Percentiles rank a stretch among this genome's conserved stretches.
These are phyloP conservation scores for Mucor saturninus DNA, from an alignment of 371 early-diverging fungal species.

Conservation along the genomic window DNA sequence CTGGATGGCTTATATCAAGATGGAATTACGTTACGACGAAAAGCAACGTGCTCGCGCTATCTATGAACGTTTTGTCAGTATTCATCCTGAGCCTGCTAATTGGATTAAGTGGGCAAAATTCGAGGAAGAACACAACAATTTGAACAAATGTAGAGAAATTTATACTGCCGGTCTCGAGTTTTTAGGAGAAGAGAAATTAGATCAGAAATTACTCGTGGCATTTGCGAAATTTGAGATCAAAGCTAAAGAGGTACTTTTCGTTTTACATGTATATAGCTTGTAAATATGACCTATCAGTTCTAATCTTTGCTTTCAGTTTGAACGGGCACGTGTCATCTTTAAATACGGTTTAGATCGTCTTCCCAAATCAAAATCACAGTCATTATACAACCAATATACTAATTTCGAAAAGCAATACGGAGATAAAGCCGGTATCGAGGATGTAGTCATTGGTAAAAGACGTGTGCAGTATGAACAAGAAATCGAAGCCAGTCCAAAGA, in stretches of 20 bases:
- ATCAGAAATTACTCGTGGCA: constrained; percentile 88
- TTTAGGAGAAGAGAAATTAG: constrained; percentile 87
- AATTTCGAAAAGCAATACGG: constrained; percentile 97
- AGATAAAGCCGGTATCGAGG: constrained; percentile 85
- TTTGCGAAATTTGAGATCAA: constrained; percentile 96
- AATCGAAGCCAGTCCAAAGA: constrained; percentile 76
- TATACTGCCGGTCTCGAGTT: constrained; percentile 88
- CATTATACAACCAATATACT: constrained; percentile 90
- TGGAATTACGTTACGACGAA: constrained; percentile 91
- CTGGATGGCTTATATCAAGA: constrained; percentile 93
- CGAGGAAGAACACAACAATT: constrained; percentile 83
- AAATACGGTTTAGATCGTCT: constrained; percentile 90
- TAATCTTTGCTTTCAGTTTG: constrained; percentile 51
- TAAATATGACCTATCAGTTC: too few species aligned
- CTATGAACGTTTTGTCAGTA: constrained; percentile 84
- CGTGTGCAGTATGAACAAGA: constrained; percentile 90
- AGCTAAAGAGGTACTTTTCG: constrained; percentile 70
- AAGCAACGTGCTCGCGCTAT: constrained; percentile 80
- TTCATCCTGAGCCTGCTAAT: constrained; percentile 92
- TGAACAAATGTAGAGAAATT: constrained; percentile 82
- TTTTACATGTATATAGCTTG: too few species aligned
- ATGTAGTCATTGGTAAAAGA: constrained; percentile 86
- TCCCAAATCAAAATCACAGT: constrained; percentile 81
- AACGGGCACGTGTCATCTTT: constrained; percentile 95
- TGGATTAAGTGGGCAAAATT: constrained; percentile 97